Evolutionary conservation across 192 early-diverging fungal species (phyloP).

Genomic region (Coemansia sp.): DNA sequence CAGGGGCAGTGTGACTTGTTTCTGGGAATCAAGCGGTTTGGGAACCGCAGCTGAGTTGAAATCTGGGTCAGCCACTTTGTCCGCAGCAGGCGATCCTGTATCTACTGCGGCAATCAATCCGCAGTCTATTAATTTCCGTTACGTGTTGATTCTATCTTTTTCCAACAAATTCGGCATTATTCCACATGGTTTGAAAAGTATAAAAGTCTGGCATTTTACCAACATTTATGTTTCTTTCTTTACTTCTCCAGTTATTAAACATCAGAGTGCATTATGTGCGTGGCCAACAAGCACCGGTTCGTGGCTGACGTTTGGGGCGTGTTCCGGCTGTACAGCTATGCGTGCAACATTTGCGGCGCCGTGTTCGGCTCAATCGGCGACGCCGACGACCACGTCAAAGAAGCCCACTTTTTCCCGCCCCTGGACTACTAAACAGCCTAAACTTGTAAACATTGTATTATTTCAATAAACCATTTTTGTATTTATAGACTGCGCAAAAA

Average conservation of each 20-base stretch:
- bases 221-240: slow-evolving; percentile 2
- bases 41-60: not conserved
- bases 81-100: not conserved
- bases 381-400: slow-evolving; percentile 48
- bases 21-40: not conserved
- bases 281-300: slow-evolving; percentile 19
- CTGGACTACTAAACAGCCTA: slow-evolving; percentile 22
- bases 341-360: slow-evolving; percentile 46
- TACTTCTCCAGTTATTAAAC: slow-evolving; percentile 3
- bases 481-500: not conserved
- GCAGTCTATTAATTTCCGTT: slow-evolving; percentile 10
- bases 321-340: slow-evolving; percentile 36
- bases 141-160: not conserved
- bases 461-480: not conserved
- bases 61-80: not conserved
- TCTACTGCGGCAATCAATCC: slow-evolving; percentile 6
- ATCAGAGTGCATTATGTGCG: slow-evolving; percentile 1
- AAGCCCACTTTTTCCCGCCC: slow-evolving; percentile 51
- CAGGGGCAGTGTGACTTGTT: not conserved
- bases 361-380: slow-evolving; percentile 28
- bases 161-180: too few species aligned
- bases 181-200: not conserved
- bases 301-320: slow-evolving; percentile 21
- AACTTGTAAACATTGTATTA: not conserved
- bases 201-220: not conserved